A percentile compares a stretch with the other conserved stretches of the same genome.
Evolutionary conservation across 768 basidiomycete species (phyloP).

Genomic region (Ramaria rubella): DNA sequence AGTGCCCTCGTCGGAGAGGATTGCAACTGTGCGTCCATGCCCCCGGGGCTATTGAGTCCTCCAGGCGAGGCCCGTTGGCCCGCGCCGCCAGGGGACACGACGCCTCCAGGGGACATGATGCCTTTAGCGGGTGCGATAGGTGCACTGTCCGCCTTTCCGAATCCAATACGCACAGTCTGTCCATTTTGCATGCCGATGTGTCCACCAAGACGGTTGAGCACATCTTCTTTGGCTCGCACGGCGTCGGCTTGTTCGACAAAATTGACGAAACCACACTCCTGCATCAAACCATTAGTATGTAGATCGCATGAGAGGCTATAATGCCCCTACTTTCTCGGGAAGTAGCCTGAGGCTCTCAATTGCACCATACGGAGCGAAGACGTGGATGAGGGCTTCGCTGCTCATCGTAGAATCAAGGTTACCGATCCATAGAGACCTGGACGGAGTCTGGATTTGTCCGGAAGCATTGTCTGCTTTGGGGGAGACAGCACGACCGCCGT

Average conservation of each 20-base stretch:
- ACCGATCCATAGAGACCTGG: constrained; percentile 96
- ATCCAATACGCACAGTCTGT: constrained; percentile 94
- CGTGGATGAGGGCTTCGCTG: constrained; percentile 88
- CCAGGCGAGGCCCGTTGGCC: constrained; percentile 3
- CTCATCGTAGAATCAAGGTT: constrained; percentile 94
- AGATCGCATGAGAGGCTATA: neutral
- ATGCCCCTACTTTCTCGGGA: constrained; percentile 79
- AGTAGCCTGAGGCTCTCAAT: constrained; percentile 93
- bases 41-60: constrained; percentile 39
- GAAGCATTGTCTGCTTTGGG: constrained; percentile 70
- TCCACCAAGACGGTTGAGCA: constrained; percentile 89
- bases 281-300: constrained; percentile 10
- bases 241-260: constrained; percentile 94
- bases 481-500: constrained; percentile 70
- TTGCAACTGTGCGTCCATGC: constrained; percentile 81
- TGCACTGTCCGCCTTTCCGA: constrained; percentile 95
- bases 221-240: constrained; percentile 97
- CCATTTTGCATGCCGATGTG: constrained; percentile 93
- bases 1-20: constrained; percentile 90
- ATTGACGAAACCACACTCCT: constrained; percentile 99
- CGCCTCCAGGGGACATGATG: constrained; percentile 53
- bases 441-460: constrained; percentile 84
- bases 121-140: constrained; percentile 86
- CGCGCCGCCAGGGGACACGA: constrained; percentile 34
- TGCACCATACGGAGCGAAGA: constrained; percentile 94